Evolutionary conservation across 495 filamentous ascomycete genomes (phyloP), one percentile per base, ranked within the genome.

Genomic region (Clavariopsis aquatica): DNA sequence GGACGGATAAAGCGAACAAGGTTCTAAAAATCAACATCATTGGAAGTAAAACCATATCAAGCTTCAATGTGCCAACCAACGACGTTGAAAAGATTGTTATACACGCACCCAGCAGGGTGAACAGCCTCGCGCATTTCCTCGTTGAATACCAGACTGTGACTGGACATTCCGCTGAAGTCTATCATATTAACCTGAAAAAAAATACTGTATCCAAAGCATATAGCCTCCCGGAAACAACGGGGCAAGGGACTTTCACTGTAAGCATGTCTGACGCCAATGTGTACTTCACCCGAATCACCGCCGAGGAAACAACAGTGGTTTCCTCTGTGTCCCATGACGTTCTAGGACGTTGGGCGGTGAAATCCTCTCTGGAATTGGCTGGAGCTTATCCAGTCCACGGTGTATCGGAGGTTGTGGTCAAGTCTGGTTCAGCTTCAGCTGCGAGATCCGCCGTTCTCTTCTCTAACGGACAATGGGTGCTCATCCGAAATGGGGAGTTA

Each of bases 131-230:
- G 3, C 88, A 95, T 79, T 90, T 96, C 76, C 77, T 97, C 45
- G 89, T 97, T 8, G 89, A 96, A 63, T 94, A 83, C 73, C 83
- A 87, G 70, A 90, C 90, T 0, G 75, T 76, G 2, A 81, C 79
- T 15, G 84, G 85, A 17, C 88, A 92, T 71, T 90, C 87, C 80
- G 92, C 90, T 5, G 89, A 94, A 64, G 89, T 96, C 28, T 97
- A 86, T 72, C 91, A 94, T 66, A 80, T 94, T 66, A 83, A 96
- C 68, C 71, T 89, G 55, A 83, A 84, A 72, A 83, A 81, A n/a
- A 80, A 78, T 26, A 79, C 75, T 6, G 81, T 93, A 29, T 81
- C 78, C 1, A 90, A 90, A 72, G 87, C 87, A 0, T 96, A 96
- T 70, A 80, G 83, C 26, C 79, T 97, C 43, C 89, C 92, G 1